Base-by-base conservation (phyloP, 345 rosid species). In the Trapa incisa region DNA sequence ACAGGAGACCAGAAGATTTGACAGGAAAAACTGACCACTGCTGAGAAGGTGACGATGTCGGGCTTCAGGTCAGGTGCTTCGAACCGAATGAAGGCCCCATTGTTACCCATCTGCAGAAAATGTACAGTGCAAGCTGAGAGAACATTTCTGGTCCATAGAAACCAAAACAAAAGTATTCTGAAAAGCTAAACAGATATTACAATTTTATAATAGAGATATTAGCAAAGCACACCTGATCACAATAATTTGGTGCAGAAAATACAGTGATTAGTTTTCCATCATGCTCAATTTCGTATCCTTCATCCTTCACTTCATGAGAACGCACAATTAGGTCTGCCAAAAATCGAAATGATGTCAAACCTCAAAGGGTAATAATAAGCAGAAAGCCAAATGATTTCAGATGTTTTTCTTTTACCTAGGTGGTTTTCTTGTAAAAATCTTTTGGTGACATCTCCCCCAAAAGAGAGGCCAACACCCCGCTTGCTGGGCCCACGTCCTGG, bases 401-500 rank as follows among this genome's bases (percentile, higher is more conserved):
- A 67, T 13, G 65, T 66, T 66, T 62, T 54, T 11, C 9, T 29
- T 10, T 38, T 77, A 93, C 98, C 97, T 70, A 94, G 81, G 80
- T 87, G 91, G 70, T 94, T 94, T 72, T 94, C 99, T 76, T 80
- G 79, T 79, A 94, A 80, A 67, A 94, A 94, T 68, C 80, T 86
- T 74, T 78, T 84, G 0, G 99, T 94, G 65, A 94, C 97, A 67
- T 94, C 99, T 35, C 71, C 92, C 75, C 99, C 99, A 74, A 94
- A 94, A 53, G 93, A 87, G 52, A 94, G 89, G 75, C 97, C 99
- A 32, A 94, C 99, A 64, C 99, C 99, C 11, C 99, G 82, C 78
- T 94, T 94, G 82, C 97, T 94, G 65, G 99, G 96, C 60, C 99
- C 99, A 78, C 99, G 82, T 79, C 99, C 99, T 15, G 85, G 96